Evolutionary conservation across 768 basidiomycete genomes (phyloP).

Genomic region (Dioszegia aurantiaca): DNA sequence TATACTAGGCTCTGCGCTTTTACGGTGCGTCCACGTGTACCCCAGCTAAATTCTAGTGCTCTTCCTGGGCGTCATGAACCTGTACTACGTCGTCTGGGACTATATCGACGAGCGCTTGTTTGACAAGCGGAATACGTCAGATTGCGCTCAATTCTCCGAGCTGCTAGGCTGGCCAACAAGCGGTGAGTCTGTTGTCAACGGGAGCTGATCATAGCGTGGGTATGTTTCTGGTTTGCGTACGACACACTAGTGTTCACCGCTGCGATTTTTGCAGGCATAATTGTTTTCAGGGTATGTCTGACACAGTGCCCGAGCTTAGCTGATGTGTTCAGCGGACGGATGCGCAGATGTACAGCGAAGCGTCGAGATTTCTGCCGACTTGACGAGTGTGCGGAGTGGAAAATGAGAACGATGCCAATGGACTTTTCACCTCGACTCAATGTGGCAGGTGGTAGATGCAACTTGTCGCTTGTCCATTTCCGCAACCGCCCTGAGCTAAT

Average conservation of each 20-base stretch:
- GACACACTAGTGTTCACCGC: conserved; percentile 69
- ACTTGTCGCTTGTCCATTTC: no score
- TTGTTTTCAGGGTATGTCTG: conserved; percentile 68
- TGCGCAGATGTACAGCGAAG: conserved; percentile 48
- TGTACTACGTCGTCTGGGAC: conserved; percentile 88
- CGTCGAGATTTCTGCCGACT: conserved; percentile 26
- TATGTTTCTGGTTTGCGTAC: conserved; percentile 77
- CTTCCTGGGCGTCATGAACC: conserved; percentile 45
- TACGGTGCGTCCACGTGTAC: conserved; percentile 70
- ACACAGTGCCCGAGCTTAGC: neutral
- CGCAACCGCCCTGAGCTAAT: no score
- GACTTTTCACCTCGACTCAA: no score
- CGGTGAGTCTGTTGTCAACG: conserved; percentile 29
- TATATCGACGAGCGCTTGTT: conserved; percentile 91
- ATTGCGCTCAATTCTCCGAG: conserved; percentile 81
- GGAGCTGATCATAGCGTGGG: conserved; percentile 60
- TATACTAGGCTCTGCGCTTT: conserved; percentile 56
- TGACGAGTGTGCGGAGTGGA: neutral
- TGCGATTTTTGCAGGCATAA: conserved; percentile 76
- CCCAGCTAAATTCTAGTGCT: conserved; percentile 54
- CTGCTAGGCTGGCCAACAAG: conserved; percentile 57
- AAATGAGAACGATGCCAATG: no score
- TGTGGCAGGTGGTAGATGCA: no score
- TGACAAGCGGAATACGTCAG: conserved; percentile 88
- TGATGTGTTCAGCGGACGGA: conserved; percentile 30